These are phyloP conservation scores for Tuber aestivum DNA, from an alignment of 495 filamentous ascomycete genomes.

Conservation along the genomic window DNA sequence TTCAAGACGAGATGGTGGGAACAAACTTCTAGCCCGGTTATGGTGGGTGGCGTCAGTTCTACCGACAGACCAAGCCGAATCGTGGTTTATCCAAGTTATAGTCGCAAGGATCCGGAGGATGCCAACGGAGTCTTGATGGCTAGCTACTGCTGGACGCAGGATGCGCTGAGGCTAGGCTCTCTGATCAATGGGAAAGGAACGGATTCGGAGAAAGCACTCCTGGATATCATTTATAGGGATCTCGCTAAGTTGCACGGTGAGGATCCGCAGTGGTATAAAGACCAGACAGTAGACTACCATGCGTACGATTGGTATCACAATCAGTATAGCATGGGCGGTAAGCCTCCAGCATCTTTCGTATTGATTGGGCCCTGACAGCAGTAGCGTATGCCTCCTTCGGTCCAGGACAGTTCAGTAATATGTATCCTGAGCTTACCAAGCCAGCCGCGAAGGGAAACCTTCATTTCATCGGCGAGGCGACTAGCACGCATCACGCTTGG, in stretches of 20 bases:
- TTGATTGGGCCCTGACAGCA: background rate
- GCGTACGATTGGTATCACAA: slow-evolving; percentile 25
- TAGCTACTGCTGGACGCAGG: slow-evolving; percentile 48
- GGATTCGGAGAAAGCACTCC: slow-evolving; percentile 30
- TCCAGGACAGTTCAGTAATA: slow-evolving; percentile 15
- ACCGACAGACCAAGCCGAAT: slow-evolving; percentile 46
- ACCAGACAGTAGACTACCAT: slow-evolving; percentile 9
- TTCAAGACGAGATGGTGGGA: slow-evolving; percentile 44
- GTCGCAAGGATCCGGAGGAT: slow-evolving; percentile 32
- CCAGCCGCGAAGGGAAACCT: slow-evolving; percentile 23
- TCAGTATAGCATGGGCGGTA: slow-evolving; percentile 12
- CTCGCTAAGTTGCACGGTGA: slow-evolving; percentile 27
- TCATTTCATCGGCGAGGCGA: slow-evolving; percentile 22
- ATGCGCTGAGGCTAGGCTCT: slow-evolving; percentile 45
- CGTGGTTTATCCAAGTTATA: slow-evolving; percentile 49
- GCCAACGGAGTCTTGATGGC: slow-evolving; percentile 45
- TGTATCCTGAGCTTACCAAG: slow-evolving; percentile 11
- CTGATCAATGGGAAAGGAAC: slow-evolving; percentile 28
- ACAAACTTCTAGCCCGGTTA: background rate
- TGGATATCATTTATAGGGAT: slow-evolving; percentile 39
- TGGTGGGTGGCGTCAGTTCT: slow-evolving; percentile 41
- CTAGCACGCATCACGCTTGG: slow-evolving; percentile 29
- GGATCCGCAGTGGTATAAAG: background rate
- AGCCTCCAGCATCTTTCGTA: background rate
- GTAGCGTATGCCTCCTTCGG: slow-evolving; percentile 12